These are phyloP conservation scores for Rutstroemia sp. DNA, from an alignment of 2,329 filamentous ascomycete genomes.

Conservation along the genomic window DNA sequence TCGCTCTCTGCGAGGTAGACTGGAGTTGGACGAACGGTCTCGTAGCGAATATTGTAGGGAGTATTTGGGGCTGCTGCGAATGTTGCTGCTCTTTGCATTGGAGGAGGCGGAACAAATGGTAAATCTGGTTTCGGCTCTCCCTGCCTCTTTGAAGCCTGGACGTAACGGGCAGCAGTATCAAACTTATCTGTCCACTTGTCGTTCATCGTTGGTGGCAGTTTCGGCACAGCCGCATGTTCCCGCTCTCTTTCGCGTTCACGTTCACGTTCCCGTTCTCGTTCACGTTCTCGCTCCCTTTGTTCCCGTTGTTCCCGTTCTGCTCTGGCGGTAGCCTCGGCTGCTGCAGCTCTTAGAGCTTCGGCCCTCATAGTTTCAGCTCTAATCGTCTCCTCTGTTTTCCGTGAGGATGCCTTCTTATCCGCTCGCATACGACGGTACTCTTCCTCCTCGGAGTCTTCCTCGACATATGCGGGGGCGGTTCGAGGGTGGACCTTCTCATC, in stretches of 20 bases:
- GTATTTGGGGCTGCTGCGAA: slow-evolving; percentile 17
- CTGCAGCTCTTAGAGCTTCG: not conserved
- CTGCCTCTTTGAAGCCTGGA: slow-evolving; percentile 25
- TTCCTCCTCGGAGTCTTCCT: slow-evolving; percentile 24
- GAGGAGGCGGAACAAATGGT: slow-evolving; percentile 4
- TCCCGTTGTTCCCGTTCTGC: not conserved
- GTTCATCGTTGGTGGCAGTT: slow-evolving; percentile 12
- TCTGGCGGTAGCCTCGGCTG: not conserved
- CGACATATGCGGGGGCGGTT: slow-evolving; percentile 17
- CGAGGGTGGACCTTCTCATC: slow-evolving; percentile 25
- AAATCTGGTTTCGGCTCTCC: slow-evolving; percentile 3
- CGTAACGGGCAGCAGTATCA: slow-evolving; percentile 25
- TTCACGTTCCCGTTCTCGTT: not conserved
- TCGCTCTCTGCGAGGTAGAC: slow-evolving; percentile 14
- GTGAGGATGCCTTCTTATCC: slow-evolving; percentile 20
- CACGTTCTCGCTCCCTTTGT: not conserved
- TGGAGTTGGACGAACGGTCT: slow-evolving; percentile 15
- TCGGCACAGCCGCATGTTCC: not conserved
- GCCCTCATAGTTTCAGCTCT: not conserved
- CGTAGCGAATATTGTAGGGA: slow-evolving; percentile 22
- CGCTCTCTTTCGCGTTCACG: slow-evolving; percentile 3
- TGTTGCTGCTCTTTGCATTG: slow-evolving; percentile 25
- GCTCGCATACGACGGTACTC: slow-evolving; percentile 12
- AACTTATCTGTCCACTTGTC: slow-evolving; percentile 23
- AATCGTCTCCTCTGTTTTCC: slow-evolving; percentile 20